A percentile compares a stretch with the other conserved stretches of the same genome.
These are phyloP conservation scores for Candida oleophila DNA, from an alignment of 805 yeast genomes.

Conservation along the genomic window DNA sequence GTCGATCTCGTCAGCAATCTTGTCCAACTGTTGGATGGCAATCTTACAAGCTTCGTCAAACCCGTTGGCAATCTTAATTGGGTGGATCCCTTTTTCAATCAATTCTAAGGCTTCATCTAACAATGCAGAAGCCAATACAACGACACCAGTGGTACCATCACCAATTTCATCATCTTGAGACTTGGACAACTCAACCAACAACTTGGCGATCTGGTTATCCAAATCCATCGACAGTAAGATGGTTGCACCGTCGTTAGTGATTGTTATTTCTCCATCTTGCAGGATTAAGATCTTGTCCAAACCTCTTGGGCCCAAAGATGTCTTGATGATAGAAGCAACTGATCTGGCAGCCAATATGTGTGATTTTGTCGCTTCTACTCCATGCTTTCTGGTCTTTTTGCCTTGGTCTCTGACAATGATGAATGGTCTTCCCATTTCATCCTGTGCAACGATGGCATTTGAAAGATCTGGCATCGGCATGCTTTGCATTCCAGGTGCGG, in stretches of 20 bases:
- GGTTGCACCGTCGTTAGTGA: slow-evolving; percentile 98
- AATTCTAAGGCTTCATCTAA: slow-evolving; percentile 92
- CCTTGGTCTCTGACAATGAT: slow-evolving; percentile 90
- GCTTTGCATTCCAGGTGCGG: slow-evolving; percentile 34
- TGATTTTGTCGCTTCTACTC: slow-evolving; percentile 55
- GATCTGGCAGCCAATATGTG: slow-evolving; percentile 95
- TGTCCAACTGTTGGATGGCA: slow-evolving; percentile 76
- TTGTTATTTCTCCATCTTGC: slow-evolving; percentile 97
- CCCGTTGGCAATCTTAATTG: slow-evolving; percentile 95
- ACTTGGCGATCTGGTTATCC: slow-evolving; percentile 93
- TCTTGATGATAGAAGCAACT: slow-evolving; percentile 86
- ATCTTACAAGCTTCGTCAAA: slow-evolving; percentile 95
- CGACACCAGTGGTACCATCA: slow-evolving; percentile 99
- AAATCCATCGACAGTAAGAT: slow-evolving; percentile 94
- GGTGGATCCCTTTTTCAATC: slow-evolving; percentile 96
- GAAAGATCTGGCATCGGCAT: slow-evolving; percentile 85
- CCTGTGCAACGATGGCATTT: slow-evolving; percentile 98
- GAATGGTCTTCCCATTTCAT: slow-evolving; percentile 98
- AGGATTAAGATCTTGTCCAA: slow-evolving; percentile 91
- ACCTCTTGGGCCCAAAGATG: slow-evolving; percentile 98
- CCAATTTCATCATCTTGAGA: slow-evolving; percentile 99
- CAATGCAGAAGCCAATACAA: slow-evolving; percentile 91
- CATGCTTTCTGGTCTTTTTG: slow-evolving; percentile 66
- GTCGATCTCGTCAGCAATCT: slow-evolving; percentile 65
- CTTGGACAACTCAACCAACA: slow-evolving; percentile 87